Evolutionary conservation across 2,329 filamentous ascomycete genomes (phyloP), one percentile per base, ranked within the genome.

Genomic region (Phialophora expanda): DNA sequence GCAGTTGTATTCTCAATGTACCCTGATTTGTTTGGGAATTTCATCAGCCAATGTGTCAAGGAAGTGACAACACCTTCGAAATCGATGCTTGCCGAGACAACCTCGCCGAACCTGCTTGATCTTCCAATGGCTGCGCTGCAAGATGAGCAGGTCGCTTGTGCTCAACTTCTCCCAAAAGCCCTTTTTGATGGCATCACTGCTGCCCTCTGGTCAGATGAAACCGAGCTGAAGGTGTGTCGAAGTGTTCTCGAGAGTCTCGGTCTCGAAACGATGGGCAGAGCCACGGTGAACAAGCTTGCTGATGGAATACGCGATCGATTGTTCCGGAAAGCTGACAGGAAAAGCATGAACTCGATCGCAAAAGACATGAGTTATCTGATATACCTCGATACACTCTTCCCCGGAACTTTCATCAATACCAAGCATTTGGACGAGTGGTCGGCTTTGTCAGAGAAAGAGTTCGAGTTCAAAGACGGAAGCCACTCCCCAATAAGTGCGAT

Each of bases 351-450:
- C 3, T 56, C 22, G 14, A 38, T 66, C 14, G 54, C 57, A 30
- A 48, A 64, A 17, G 59, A 65, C 26, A 53, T 69, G 38, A 48
- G 34, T 20, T 38, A 64, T 14, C 41, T 69, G n/a, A 46, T 62
- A 34, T 34, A 59, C 14, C 46, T 67, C 28, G 65, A 67, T 8
- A 58, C 56, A 38, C 24, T 50, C 44, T 55, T 46, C 12, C 30
- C 53, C 4, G 55, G 62, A 30, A 38, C 59, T 1, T 56, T 50
- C 9, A 62, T 67, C 28, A 54, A 65, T 34, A 44, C 26, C 44
- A 64, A 60, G 41, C 58, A 67, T 30, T 69, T 65, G 65, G 54
- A n/a, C 6, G 26, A 20, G 8, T 69, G 67, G 67, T 26, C 60
- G 22, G 38, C 56, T 17, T 24, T 67, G 24, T 61, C 62, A 20